Conservation (phyloP, 768 basidiomycete species). For the Suillus hirtellus region DNA sequence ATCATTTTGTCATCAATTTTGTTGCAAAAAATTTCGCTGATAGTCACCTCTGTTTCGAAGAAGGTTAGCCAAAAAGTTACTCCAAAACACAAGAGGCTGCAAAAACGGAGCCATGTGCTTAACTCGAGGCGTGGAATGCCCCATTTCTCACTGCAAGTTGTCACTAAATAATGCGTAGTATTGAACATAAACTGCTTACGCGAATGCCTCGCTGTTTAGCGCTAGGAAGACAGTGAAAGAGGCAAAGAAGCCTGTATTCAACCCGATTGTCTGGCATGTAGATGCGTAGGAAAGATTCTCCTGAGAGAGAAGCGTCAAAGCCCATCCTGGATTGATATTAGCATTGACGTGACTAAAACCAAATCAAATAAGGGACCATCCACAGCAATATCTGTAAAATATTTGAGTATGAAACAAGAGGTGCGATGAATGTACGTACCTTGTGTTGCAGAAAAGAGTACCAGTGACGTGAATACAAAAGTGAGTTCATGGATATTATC, state of each 20-base stretch:
- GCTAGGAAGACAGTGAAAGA: conserved; percentile 98
- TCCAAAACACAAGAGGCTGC: conserved; percentile 74
- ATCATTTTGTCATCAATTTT: conserved; percentile 8
- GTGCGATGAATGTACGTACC: conserved; percentile 44
- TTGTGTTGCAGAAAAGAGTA: conserved; percentile 96
- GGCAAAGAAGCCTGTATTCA: conserved; percentile 93
- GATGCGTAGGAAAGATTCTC: conserved; percentile 96
- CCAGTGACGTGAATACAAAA: conserved; percentile 81
- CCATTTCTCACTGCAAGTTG: conserved; percentile 60
- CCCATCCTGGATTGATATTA: conserved; percentile 62
- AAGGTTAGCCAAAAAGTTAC: conserved; percentile 89
- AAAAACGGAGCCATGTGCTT: conserved; percentile 82
- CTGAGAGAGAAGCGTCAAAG: conserved; percentile 81
- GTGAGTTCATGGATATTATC: conserved; percentile 80
- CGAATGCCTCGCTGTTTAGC: conserved; percentile 91
- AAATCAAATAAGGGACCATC: conserved; percentile 63
- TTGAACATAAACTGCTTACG: conserved; percentile 44
- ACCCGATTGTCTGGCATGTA: conserved; percentile 96
- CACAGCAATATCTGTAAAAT: conserved; percentile 83
- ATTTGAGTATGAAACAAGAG: conserved; percentile 19
- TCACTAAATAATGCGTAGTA: conserved; percentile 13
- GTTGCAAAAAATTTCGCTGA: not conserved
- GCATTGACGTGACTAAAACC: conserved; percentile 31
- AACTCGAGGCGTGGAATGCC: conserved; percentile 73
- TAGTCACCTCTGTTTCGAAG: conserved; percentile 83